phyloP scores from a whole-genome alignment of 805 yeast genomes.

The Sporopachydermia lactativora region DNA sequence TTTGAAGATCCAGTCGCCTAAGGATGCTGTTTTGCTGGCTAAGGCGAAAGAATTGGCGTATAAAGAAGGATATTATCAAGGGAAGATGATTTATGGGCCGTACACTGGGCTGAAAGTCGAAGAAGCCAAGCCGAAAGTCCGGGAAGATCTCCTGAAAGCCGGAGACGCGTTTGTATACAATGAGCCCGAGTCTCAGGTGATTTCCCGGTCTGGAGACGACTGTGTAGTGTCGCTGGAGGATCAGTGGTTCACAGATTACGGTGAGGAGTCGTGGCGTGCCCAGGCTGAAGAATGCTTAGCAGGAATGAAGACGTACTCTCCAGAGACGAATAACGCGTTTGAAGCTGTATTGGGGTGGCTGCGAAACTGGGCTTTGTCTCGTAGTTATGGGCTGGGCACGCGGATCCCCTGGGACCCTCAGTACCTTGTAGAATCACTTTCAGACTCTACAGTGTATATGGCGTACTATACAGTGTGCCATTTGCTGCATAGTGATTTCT shows the following conservation, averaged over 20 bases:
- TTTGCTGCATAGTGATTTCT: slow-evolving; percentile 72
- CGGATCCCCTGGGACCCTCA: slow-evolving; percentile 93
- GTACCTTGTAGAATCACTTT: slow-evolving; percentile 84
- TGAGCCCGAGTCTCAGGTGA: slow-evolving; percentile 85
- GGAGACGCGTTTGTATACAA: slow-evolving; percentile 81
- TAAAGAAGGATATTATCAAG: slow-evolving; percentile 93
- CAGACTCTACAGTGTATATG: slow-evolving; percentile 94
- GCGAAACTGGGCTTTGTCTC: slow-evolving; percentile 95
- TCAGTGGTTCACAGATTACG: slow-evolving; percentile 97
- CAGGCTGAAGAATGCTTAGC: slow-evolving; percentile 69
- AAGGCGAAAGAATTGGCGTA: slow-evolving; percentile 90
- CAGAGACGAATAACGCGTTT: slow-evolving; percentile 82
- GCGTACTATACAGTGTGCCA: slow-evolving; percentile 87
- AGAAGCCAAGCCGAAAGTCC: slow-evolving; percentile 77
- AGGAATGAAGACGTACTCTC: slow-evolving; percentile 60
- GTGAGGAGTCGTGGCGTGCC: slow-evolving; percentile 82
- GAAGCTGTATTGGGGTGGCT: slow-evolving; percentile 94
- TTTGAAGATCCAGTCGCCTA: slow-evolving; percentile 87
- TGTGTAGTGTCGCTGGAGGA: slow-evolving; percentile 96
- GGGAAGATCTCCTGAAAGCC: slow-evolving; percentile 60
- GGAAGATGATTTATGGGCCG: slow-evolving; percentile 65
- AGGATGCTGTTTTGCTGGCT: slow-evolving; percentile 75
- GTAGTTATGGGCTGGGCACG: slow-evolving; percentile 94
- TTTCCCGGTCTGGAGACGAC: slow-evolving; percentile 92
- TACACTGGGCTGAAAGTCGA: slow-evolving; percentile 86